These are phyloP conservation scores for Myriosclerotinia duriaeana DNA, from an alignment of 2,329 filamentous ascomycete species.

Conservation along the genomic window DNA sequence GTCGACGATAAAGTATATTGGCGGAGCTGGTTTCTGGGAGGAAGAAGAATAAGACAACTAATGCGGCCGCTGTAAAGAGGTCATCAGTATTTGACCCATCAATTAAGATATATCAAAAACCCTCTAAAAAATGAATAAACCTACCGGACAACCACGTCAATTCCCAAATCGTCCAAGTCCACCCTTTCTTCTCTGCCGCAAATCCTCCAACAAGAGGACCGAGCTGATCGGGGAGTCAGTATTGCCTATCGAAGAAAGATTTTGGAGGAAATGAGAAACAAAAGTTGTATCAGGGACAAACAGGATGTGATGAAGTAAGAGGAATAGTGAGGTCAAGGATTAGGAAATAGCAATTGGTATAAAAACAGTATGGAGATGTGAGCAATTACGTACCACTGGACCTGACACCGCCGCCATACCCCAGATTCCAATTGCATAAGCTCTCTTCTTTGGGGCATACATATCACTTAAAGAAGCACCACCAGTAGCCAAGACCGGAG, in stretches of 20 bases:
- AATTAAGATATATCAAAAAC: not conserved
- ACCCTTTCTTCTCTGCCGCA: constrained; percentile 54
- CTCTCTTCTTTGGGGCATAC: constrained; percentile 51
- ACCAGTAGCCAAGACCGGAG: constrained; percentile 60
- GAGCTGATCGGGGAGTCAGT: constrained; percentile 38
- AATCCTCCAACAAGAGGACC: constrained; percentile 62
- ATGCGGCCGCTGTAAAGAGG: constrained; percentile 44
- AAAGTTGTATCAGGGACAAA: too few relatives aligned
- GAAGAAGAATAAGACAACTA: constrained; percentile 57
- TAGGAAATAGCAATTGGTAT: too few relatives aligned
- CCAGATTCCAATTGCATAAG: constrained; percentile 60
- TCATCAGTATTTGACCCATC: not conserved
- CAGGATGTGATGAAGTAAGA: too few relatives aligned
- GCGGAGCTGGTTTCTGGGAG: constrained; percentile 61
- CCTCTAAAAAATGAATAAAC: not conserved
- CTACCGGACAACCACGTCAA: constrained; percentile 57
- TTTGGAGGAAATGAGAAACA: too few relatives aligned
- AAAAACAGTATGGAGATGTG: too few relatives aligned
- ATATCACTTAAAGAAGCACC: constrained; percentile 53
- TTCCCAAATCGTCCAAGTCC: constrained; percentile 60
- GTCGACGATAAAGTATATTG: constrained; percentile 61
- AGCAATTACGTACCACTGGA: constrained; percentile 43
- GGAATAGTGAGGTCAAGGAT: too few relatives aligned
- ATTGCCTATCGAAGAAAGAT: too few relatives aligned
- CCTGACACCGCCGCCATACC: constrained; percentile 48